These are phyloP conservation scores for Rhodosporidiobolus odoratus DNA, from an alignment of 768 basidiomycete species.

Conservation along the genomic window DNA sequence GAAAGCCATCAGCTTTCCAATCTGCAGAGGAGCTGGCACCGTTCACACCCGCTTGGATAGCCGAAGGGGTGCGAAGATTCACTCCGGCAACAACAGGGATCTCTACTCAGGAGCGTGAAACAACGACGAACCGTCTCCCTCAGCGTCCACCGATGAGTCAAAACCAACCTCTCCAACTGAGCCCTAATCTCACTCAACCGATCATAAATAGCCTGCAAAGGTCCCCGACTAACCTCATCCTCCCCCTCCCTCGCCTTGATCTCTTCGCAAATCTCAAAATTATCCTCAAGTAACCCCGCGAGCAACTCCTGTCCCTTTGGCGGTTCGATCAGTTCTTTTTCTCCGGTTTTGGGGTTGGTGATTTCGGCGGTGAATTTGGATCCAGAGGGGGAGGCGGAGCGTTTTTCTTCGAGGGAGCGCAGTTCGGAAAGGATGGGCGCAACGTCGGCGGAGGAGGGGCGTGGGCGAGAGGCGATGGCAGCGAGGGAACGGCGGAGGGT, in stretches of 20 bases:
- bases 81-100: too few species aligned
- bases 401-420: conserved; percentile 77
- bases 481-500: conserved; percentile 82
- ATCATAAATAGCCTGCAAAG: conserved; percentile 58
- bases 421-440: conserved; percentile 88
- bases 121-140: conserved; percentile 57
- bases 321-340: conserved; percentile 23
- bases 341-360: conserved; percentile 55
- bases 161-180: conserved; percentile 81
- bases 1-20: too few species aligned
- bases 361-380: conserved; percentile 26
- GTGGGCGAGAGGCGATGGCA: conserved; percentile 70
- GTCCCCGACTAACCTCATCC: conserved; percentile 44
- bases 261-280: conserved; percentile 91
- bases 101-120: background rate
- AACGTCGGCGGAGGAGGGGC: conserved; percentile 75
- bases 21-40: too few species aligned
- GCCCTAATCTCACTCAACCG: conserved; percentile 75
- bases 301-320: conserved; percentile 74
- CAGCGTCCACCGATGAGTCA: conserved; percentile 95
- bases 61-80: too few species aligned
- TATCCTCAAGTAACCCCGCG: conserved; percentile 87
- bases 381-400: background rate
- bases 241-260: conserved; percentile 73
- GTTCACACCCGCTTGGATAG: too few species aligned